These are phyloP conservation scores for Aspergillus baeticus DNA, from an alignment of 495 filamentous ascomycete genomes.

Conservation along the genomic window DNA sequence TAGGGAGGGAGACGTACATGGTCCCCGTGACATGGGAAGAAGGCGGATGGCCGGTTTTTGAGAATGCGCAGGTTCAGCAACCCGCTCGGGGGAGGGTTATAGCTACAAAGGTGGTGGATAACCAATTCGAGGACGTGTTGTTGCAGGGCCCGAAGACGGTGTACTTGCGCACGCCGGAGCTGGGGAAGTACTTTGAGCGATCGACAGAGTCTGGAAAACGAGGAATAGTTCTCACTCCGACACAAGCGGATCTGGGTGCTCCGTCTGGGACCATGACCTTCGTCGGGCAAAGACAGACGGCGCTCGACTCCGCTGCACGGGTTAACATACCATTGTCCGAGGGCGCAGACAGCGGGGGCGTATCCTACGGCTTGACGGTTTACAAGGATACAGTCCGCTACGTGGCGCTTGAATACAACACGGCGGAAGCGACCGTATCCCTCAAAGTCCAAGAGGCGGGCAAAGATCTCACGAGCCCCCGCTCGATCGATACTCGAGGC, in stretches of 20 bases:
- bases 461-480: not conserved
- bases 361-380: not conserved
- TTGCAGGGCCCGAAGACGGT: not conserved
- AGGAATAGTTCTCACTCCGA: not conserved
- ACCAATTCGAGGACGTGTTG: not conserved
- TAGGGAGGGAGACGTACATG: conserved; percentile 12
- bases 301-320: not conserved
- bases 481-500: not conserved
- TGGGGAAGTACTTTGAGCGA: too few relatives aligned
- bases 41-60: not conserved
- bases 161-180: conserved; percentile 2
- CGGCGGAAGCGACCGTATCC: not conserved
- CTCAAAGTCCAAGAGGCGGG: not conserved
- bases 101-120: not conserved
- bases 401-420: not conserved
- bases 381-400: conserved; percentile 11
- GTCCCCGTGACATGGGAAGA: conserved; percentile 1
- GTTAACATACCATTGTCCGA: not conserved
- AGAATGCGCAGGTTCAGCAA: not conserved
- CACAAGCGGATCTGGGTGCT: not conserved
- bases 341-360: not conserved
- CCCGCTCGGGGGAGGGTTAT: not conserved
- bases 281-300: conserved; percentile 6
- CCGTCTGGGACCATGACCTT: not conserved
- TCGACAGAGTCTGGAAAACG: not conserved